Evolutionary conservation across 129 eudicot genomes (phyloP).

Genomic region (Lactuca sativa): DNA sequence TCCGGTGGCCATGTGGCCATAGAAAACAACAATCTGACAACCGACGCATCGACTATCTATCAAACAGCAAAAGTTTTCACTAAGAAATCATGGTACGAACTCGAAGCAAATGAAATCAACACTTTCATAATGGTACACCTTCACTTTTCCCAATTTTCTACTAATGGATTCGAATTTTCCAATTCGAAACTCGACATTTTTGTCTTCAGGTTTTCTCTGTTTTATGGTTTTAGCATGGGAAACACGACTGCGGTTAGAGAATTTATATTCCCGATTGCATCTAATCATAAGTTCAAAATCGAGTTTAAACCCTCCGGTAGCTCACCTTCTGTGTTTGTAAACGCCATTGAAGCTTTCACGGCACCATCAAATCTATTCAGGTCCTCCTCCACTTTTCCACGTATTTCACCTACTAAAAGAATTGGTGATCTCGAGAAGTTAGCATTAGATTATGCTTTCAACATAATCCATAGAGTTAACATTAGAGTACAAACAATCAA

Average conservation of each 20-base stretch:
- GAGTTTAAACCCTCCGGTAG: constrained; percentile 26
- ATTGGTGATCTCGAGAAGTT: neutral
- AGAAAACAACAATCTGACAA: neutral
- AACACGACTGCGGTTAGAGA: constrained; percentile 23
- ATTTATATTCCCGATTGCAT: constrained; percentile 32
- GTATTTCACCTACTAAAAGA: constrained; percentile 12
- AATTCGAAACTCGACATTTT: constrained; percentile 42
- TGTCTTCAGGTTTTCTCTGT: constrained; percentile 34
- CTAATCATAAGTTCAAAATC: constrained; percentile 19
- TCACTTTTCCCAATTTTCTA: constrained; percentile 49
- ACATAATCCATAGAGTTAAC: constrained; percentile 46
- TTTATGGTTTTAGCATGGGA: constrained; percentile 35
- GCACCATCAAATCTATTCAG: constrained; percentile 30
- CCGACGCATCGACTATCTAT: constrained; percentile 23
- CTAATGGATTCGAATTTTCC: constrained; percentile 14
- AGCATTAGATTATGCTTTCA: neutral
- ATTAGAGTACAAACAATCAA: constrained; percentile 43
- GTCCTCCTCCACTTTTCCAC: neutral
- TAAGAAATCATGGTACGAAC: too few species aligned
- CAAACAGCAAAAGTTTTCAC: constrained; percentile 40
- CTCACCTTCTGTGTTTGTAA: constrained; percentile 46
- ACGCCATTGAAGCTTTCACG: constrained; percentile 16
- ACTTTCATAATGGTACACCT: constrained; percentile 56
- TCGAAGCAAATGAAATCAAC: too few species aligned
- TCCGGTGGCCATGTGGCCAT: constrained; percentile 16